phyloP scores from a whole-genome alignment of 1,139 yeast genomes.

The Arxiozyma bovina region DNA sequence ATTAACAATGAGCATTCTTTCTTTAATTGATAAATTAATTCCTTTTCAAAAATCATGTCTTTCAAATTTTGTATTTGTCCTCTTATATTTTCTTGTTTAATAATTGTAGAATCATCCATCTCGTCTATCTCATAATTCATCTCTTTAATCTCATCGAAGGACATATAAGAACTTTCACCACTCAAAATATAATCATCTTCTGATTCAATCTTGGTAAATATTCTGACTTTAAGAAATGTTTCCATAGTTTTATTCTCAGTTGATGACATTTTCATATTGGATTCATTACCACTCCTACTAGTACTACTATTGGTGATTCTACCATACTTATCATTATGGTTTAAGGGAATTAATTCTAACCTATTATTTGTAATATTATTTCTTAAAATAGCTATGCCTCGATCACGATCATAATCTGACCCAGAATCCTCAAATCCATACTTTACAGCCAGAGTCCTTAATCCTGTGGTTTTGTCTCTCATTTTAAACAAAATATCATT shows the following conservation, averaged over 20 bases:
- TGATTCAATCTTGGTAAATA: constrained; percentile 45
- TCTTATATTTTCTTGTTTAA: constrained; percentile 34
- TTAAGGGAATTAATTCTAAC: constrained; percentile 34
- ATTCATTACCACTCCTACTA: neutral
- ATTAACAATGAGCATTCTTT: constrained; percentile 67
- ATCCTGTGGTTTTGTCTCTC: constrained; percentile 43
- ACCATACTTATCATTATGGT: constrained; percentile 7
- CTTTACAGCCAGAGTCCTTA: constrained; percentile 58
- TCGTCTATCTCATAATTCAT: neutral
- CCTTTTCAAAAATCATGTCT: constrained; percentile 76
- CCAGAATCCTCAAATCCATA: constrained; percentile 93
- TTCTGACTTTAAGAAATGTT: constrained; percentile 43
- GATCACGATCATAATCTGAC: constrained; percentile 55
- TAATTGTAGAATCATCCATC: constrained; percentile 4
- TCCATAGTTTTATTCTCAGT: constrained; percentile 8
- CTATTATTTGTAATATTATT: constrained; percentile 31
- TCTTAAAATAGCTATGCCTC: constrained; percentile 64
- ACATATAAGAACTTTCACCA: constrained; percentile 28
- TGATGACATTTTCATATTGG: neutral
- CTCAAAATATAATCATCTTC: constrained; percentile 41
- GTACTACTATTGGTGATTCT: constrained; percentile 17
- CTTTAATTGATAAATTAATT: constrained; percentile 52
- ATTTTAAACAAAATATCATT: constrained; percentile 70
- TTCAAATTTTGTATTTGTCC: constrained; percentile 53
- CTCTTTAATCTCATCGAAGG: neutral